Evolutionary conservation across 306 rosid genomes (phyloP).

Genomic region (Vigna trinervia): DNA sequence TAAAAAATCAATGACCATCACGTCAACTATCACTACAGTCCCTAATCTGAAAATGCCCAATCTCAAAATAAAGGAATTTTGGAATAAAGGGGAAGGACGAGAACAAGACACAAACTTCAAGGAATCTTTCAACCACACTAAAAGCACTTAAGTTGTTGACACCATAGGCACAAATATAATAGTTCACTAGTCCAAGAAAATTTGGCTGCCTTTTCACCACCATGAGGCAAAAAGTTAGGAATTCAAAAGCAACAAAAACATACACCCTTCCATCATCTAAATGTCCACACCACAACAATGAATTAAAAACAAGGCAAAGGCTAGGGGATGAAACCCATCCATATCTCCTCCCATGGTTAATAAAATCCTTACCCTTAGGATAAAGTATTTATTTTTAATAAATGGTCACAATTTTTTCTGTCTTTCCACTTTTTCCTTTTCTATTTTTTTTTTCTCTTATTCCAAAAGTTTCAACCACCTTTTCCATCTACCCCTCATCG

Average conservation of each 20-base stretch:
- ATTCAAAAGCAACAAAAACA: neutral
- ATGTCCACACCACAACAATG: neutral
- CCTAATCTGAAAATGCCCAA: constrained; percentile 15
- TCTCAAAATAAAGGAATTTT: neutral
- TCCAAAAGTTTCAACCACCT: no score
- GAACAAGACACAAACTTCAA: neutral
- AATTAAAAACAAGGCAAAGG: constrained; percentile 17
- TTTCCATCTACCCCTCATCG: no score
- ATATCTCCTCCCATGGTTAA: neutral
- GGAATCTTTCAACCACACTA: constrained; percentile 20
- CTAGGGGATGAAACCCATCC: neutral
- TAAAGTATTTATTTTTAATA: no score
- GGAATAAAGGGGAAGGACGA: neutral
- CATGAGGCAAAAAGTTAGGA: neutral
- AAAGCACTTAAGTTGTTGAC: constrained; percentile 10
- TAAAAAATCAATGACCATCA: constrained; percentile 2
- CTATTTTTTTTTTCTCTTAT: no score
- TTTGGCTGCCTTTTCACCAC: neutral
- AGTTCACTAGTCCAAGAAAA: neutral
- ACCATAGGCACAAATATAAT: neutral
- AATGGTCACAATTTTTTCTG: neutral
- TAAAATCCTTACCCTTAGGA: neutral
- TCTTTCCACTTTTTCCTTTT: no score
- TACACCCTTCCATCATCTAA: constrained; percentile 2
- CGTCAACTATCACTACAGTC: neutral